Evolutionary conservation across 2,329 filamentous ascomycete genomes (phyloP).

Genomic region (Aspergillus ustus): DNA sequence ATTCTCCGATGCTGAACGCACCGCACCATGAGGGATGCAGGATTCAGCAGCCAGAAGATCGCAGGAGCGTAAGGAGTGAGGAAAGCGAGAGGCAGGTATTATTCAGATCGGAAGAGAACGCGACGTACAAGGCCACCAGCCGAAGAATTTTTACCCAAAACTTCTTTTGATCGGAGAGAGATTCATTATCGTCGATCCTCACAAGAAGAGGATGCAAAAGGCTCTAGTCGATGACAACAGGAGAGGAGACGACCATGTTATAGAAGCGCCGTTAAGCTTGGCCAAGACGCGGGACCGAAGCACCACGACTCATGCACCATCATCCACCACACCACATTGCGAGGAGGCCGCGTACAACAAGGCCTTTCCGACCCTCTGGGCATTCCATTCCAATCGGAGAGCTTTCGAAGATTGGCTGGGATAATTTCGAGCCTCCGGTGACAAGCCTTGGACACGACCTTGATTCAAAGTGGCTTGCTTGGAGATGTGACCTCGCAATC

Average conservation of each 20-base stretch:
- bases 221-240: background rate
- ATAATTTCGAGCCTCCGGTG: background rate
- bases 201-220: background rate
- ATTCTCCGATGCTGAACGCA: background rate
- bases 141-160: background rate
- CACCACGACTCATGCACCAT: background rate
- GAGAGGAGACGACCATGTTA: background rate
- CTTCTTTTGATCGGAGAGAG: too few species aligned
- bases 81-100: background rate
- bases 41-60: background rate
- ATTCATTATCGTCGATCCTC: background rate
- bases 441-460: background rate
- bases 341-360: background rate
- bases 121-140: background rate
- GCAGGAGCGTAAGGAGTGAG: background rate
- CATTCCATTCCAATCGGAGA: background rate
- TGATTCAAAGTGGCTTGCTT: background rate
- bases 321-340: background rate
- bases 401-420: background rate
- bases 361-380: background rate
- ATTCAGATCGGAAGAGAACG: background rate
- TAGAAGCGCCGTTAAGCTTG: background rate
- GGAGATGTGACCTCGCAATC: background rate
- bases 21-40: background rate
- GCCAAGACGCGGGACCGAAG: background rate